Percentiles rank a stretch among this genome's conserved stretches.
Conservation (phyloP, 768 basidiomycete species). For the Calocybe indica region DNA sequence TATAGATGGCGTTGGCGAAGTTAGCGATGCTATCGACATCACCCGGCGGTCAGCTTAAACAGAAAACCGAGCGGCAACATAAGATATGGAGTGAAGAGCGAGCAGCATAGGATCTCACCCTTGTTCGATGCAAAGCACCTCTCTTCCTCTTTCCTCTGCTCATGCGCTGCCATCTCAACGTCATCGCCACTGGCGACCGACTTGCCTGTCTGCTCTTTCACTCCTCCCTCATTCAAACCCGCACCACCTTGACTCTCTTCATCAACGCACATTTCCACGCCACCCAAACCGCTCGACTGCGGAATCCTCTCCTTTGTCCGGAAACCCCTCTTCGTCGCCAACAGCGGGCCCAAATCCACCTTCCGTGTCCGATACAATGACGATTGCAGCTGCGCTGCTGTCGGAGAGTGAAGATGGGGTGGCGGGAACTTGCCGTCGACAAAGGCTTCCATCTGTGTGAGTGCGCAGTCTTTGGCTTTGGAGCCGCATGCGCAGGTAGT, state of each 20-base stretch:
- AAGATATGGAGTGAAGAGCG: neutral
- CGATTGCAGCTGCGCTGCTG: neutral
- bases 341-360: conserved; percentile 56
- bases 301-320: conserved; percentile 52
- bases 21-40: no score
- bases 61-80: no score
- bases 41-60: no score
- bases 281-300: conserved; percentile 55
- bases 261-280: conserved; percentile 43
- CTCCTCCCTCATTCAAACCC: conserved; percentile 3
- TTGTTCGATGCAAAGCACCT: neutral
- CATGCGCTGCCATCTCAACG: neutral
- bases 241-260: conserved; percentile 17
- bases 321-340: conserved; percentile 58
- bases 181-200: neutral
- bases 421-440: conserved; percentile 27
- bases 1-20: no score
- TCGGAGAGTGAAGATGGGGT: neutral
- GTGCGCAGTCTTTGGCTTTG: conserved; percentile 54
- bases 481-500: conserved; percentile 72
- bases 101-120: conserved; percentile 16
- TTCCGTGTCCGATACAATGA: neutral
- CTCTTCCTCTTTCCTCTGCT: conserved; percentile 6
- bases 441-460: conserved; percentile 60
- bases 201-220: neutral